These are phyloP conservation scores for Cutaneotrichosporon mucoides DNA, from an alignment of 1,284 basidiomycete genomes.

Conservation along the genomic window DNA sequence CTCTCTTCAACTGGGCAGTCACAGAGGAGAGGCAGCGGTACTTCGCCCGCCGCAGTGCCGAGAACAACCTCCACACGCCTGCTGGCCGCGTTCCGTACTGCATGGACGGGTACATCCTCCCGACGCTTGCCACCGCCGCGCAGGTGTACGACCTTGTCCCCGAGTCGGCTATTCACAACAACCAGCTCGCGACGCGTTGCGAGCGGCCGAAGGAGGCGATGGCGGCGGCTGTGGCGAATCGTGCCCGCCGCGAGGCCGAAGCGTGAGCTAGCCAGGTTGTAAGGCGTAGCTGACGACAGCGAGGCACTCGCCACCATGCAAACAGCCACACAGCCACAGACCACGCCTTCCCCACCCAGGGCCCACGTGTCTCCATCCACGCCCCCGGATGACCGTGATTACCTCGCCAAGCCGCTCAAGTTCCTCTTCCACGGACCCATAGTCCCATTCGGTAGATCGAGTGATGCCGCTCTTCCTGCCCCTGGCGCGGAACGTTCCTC, in stretches of 20 bases:
- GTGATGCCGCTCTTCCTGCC: not conserved
- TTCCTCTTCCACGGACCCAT: not conserved
- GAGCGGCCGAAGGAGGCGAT: slow-evolving; percentile 8
- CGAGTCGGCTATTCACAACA: not conserved
- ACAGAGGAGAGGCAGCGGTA: slow-evolving; percentile 1
- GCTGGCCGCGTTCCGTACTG: not conserved
- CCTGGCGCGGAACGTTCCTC: not conserved
- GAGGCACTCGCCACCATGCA: not conserved
- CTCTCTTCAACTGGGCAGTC: slow-evolving; percentile 8
- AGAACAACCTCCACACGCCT: slow-evolving; percentile 3
- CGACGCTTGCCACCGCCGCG: not conserved
- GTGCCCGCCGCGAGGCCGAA: slow-evolving; percentile 8
- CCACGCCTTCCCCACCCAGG: not conserved
- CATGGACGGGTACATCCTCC: not conserved
- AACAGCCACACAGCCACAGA: not conserved
- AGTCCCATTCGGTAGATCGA: not conserved
- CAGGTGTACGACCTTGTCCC: slow-evolving; percentile 16
- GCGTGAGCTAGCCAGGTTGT: not conserved
- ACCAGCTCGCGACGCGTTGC: slow-evolving; percentile 8
- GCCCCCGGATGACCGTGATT: not conserved
- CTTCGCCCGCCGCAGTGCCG: slow-evolving; percentile 2
- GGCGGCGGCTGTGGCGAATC: slow-evolving; percentile 3
- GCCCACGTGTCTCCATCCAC: too few relatives aligned
- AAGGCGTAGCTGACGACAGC: not conserved
- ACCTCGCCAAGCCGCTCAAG: slow-evolving; percentile 4